Conservation (phyloP, 1,284 basidiomycete genomes). For the Flammula alnicola region DNA sequence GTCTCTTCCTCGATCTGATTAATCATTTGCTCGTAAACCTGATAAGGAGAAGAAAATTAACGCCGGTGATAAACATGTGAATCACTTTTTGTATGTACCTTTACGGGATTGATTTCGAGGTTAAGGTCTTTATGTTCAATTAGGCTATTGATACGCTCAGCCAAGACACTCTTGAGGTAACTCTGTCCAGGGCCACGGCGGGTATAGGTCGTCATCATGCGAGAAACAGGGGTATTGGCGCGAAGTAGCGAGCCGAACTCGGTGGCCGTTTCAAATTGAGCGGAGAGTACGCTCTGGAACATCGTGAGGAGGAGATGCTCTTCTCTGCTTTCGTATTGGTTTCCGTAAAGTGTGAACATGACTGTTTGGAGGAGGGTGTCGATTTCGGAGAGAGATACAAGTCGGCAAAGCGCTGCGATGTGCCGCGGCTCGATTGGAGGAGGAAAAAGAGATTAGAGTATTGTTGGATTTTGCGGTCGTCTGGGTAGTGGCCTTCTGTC, state of each 20-base stretch:
- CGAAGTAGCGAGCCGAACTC: slow-evolving; percentile 97
- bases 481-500: slow-evolving; percentile 87
- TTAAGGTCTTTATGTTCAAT: slow-evolving; percentile 99
- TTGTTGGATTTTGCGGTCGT: slow-evolving; percentile 92
- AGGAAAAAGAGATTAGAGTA: slow-evolving; percentile 99
- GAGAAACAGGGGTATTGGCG: slow-evolving; percentile 97
- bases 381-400: slow-evolving; percentile 95
- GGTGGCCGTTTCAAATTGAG: slow-evolving; percentile 97
- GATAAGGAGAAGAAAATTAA: slow-evolving; percentile 4
- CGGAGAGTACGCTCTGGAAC: slow-evolving; percentile 98
- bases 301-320: slow-evolving; percentile 98
- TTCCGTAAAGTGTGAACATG: slow-evolving; percentile 99
- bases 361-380: slow-evolving; percentile 99
- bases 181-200: slow-evolving; percentile 97
- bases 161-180: slow-evolving; percentile 95
- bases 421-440: slow-evolving; percentile 97
- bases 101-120: slow-evolving; percentile 97
- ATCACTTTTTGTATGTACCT: slow-evolving; percentile 54
- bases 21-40: slow-evolving; percentile 98
- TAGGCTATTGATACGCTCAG: slow-evolving; percentile 96
- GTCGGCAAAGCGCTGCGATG: slow-evolving; percentile 94
- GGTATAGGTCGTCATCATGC: slow-evolving; percentile 99
- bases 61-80: neutral
- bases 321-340: slow-evolving; percentile 98
- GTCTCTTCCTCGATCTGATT: slow-evolving; percentile 98